Conservation (phyloP, 306 rosid genomes). For the Pueraria montana region DNA sequence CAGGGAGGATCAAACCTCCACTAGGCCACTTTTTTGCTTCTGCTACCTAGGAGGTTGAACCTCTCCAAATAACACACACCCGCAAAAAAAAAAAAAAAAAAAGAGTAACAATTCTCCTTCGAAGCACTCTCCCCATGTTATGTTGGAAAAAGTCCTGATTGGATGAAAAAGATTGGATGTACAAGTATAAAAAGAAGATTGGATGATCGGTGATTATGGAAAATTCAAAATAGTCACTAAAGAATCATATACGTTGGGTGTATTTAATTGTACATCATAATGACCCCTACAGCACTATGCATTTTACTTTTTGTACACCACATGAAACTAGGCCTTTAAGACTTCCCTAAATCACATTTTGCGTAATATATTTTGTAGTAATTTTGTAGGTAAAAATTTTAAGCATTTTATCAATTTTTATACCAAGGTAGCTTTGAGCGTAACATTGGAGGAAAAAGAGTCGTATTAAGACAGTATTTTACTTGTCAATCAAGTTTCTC, state of each 20-base stretch:
- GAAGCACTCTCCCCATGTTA: neutral
- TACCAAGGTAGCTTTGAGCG: neutral
- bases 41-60: neutral
- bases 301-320: neutral
- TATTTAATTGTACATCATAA: neutral
- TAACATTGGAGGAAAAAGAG: slow-evolving; percentile 3
- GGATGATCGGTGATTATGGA: neutral
- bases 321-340: neutral
- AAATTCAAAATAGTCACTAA: slow-evolving; percentile 9
- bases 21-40: neutral
- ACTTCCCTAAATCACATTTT: slow-evolving; percentile 4
- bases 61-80: neutral
- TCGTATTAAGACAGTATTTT: neutral
- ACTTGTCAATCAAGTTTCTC: slow-evolving; percentile 12
- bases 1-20: neutral
- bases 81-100: neutral
- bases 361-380: neutral
- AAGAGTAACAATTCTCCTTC: neutral
- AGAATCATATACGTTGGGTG: neutral
- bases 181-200: neutral
- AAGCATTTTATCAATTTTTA: neutral
- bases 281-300: neutral
- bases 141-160: neutral
- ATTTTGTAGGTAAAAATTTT: neutral
- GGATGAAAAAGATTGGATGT: neutral